Conservation (phyloP, 164 flowering plant species). For the Vitis rupestris region DNA sequence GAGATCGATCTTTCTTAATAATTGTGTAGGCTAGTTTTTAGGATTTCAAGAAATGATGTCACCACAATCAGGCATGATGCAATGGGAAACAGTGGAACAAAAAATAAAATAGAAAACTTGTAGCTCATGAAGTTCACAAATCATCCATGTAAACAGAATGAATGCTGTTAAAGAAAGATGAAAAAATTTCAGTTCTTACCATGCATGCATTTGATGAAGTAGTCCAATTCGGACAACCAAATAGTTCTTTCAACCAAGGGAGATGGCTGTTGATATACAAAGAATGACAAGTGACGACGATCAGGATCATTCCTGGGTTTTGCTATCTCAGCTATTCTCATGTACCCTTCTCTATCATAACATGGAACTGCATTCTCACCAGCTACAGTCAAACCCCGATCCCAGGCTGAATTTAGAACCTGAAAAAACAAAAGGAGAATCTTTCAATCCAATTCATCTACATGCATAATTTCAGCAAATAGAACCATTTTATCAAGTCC, state of each 20-base stretch:
- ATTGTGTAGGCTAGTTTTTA: not conserved
- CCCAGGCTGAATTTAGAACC: constrained; percentile 84
- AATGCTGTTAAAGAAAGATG: not conserved
- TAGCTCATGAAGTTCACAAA: not conserved
- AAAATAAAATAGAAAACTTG: not conserved
- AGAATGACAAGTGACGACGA: constrained; percentile 54
- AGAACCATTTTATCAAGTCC: not conserved
- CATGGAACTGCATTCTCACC: constrained; percentile 63
- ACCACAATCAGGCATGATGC: not conserved
- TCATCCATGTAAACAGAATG: not conserved
- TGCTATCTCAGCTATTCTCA: constrained; percentile 56
- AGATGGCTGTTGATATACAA: constrained; percentile 57
- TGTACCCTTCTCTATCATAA: constrained; percentile 57
- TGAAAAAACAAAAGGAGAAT: constrained; percentile 17
- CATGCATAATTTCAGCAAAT: not conserved
- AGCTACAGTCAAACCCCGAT: constrained; percentile 53
- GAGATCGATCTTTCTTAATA: not conserved
- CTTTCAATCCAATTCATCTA: not conserved
- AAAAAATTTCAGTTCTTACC: constrained; percentile 33
- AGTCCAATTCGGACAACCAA: constrained; percentile 53
- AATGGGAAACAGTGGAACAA: not conserved
- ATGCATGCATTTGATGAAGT: constrained; percentile 68
- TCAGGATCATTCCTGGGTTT: constrained; percentile 81
- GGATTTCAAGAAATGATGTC: not conserved
- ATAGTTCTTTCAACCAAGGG: constrained; percentile 46